phyloP scores from a whole-genome alignment of 2,329 filamentous ascomycete genomes.

The Fusarium tuaranense region DNA sequence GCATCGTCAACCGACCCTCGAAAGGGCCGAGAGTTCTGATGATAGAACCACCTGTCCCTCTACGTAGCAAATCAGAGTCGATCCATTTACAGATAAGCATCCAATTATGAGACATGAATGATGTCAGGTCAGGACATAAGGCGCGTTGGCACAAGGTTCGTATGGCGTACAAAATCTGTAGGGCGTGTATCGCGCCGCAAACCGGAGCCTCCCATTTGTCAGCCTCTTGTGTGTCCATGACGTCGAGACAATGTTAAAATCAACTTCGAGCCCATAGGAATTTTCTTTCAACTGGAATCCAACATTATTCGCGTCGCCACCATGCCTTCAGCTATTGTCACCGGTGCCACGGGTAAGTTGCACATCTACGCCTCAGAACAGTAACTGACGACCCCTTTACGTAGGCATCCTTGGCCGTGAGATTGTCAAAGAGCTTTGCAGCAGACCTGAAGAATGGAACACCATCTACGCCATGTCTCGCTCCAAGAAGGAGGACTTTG shows the following conservation, averaged over 20 bases:
- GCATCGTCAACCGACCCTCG: not conserved
- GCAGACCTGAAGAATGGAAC: constrained; percentile 1
- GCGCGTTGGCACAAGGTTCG: not conserved
- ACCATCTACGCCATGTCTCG: constrained; percentile 14
- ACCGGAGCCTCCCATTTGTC: not conserved
- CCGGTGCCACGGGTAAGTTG: not conserved
- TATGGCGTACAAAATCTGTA: not conserved
- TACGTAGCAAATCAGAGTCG: not conserved
- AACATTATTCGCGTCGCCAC: not conserved
- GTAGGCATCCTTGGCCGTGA: constrained; percentile 10
- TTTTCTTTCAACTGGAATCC: not conserved
- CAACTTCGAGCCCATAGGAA: not conserved
- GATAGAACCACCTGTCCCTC: not conserved
- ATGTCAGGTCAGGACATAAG: not conserved
- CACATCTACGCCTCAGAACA: not conserved
- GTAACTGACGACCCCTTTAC: fast-evolving
- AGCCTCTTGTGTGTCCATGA: not conserved
- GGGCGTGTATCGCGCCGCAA: not conserved
- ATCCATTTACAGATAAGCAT: not conserved
- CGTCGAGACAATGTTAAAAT: not conserved
- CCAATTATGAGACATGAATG: not conserved
- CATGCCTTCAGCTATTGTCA: not conserved
- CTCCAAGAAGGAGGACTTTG: constrained; percentile 14
- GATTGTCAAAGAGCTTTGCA: constrained; percentile 6
- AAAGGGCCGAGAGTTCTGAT: not conserved